Base-by-base conservation (phyloP, 1,284 basidiomycete species). In the Trichosporon inkin region DNA sequence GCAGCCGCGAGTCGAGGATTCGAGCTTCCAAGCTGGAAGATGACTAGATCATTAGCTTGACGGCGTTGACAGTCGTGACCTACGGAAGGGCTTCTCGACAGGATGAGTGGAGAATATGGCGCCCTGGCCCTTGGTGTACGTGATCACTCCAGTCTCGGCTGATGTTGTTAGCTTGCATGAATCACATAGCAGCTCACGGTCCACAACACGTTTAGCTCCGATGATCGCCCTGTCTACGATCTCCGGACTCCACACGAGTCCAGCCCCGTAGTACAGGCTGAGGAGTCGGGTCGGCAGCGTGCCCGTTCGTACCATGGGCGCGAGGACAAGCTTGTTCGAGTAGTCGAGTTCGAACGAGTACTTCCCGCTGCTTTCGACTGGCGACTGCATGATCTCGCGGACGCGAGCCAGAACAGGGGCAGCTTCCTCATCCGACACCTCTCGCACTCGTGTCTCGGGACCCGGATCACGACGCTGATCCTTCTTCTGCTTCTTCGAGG, bases 191-290 rank as follows among this genome's bases (percentile, higher is more conserved):
- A 53, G 82, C 89, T 73, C 71, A 90, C 92, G 85, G 81, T 98
- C 86, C 13, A 97, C 91, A 20, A 82, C 84, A 57, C 95, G 83
- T 66, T 87, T 84, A 0, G 89, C 81, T 58, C 94, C 90, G 49
- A 99, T 82, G 60, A 99, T 93, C 13, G 96, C 96, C 77, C 90
- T 92, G 79, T 99, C 96, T 6, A 99, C 89, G 49, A 92, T 89
- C 74, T 99, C 96, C 0, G 95, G 96, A 10, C 90, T 88, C 96
- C 96, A 99, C 0, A 99, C 95, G 5, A 99, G 82, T 14, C 88
- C 87, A 2, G 95, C 95, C 2, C 95, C 95, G 71, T 98, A 89
- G 69, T 95, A 92, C 44, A 99, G 82, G 8, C 92, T 87, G 65
- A 92, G 88, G 16, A 95, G 77, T 39, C 92, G 86, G 66, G 61